Evolutionary conservation across 2,329 filamentous ascomycete genomes (phyloP).

Genomic region (Knoxdaviesia capensis): DNA sequence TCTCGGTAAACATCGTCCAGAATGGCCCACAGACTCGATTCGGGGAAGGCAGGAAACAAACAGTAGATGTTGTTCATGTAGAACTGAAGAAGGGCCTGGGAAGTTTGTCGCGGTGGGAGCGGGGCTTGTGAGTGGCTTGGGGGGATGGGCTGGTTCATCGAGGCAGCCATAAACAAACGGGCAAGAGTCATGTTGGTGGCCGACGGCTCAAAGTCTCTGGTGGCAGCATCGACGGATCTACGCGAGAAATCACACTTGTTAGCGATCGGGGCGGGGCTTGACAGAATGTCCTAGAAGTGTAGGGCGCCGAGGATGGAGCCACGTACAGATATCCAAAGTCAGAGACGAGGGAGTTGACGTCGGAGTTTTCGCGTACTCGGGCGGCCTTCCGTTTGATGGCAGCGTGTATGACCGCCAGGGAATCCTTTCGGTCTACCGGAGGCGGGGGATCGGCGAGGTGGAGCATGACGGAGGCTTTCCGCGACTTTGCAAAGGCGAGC

Average conservation of each 20-base stretch:
- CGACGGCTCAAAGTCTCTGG: slow-evolving; percentile 79
- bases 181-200: slow-evolving; percentile 84
- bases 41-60: slow-evolving; percentile 65
- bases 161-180: slow-evolving; percentile 66
- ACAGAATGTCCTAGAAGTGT: background rate
- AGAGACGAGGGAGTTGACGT: slow-evolving; percentile 80
- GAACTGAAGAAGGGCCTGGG: slow-evolving; percentile 53
- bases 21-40: slow-evolving; percentile 56
- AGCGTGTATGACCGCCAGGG: slow-evolving; percentile 37
- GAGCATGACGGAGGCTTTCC: slow-evolving; percentile 49
- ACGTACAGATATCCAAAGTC: slow-evolving; percentile 79
- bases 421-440: slow-evolving; percentile 36
- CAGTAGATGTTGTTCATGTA: slow-evolving; percentile 71
- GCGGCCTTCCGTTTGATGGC: slow-evolving; percentile 45
- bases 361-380: slow-evolving; percentile 52
- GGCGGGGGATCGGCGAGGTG: slow-evolving; percentile 16
- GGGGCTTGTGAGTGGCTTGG: slow-evolving; percentile 35
- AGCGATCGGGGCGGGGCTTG: background rate
- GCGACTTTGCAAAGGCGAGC: slow-evolving; percentile 47
- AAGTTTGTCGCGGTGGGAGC: slow-evolving; percentile 52
- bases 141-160: slow-evolving; percentile 45
- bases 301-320: background rate
- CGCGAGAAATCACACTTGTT: background rate
- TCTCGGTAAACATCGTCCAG: slow-evolving; percentile 67
- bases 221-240: slow-evolving; percentile 85